Conservation (phyloP, 2,329 filamentous ascomycete species). For the Eutypella sp. region DNA sequence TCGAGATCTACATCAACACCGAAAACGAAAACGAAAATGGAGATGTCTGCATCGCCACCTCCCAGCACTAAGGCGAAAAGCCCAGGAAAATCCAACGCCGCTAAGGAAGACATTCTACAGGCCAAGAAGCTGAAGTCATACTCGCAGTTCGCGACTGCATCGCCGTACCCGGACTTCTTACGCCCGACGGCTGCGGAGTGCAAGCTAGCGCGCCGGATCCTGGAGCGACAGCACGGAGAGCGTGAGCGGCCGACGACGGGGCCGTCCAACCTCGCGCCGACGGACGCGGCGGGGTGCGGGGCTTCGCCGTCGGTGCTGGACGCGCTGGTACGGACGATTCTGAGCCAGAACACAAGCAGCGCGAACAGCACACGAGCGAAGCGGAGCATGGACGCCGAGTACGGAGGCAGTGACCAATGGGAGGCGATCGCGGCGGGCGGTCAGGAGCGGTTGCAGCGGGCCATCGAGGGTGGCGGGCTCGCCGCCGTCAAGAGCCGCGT, state of each 20-base stretch:
- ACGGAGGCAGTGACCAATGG: slow-evolving; percentile 41
- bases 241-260: slow-evolving; percentile 51
- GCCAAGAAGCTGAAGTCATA: slow-evolving; percentile 41
- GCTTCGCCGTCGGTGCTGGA: slow-evolving; percentile 46
- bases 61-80: too few relatives aligned
- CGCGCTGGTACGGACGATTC: slow-evolving; percentile 46
- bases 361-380: slow-evolving; percentile 56
- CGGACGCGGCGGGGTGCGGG: slow-evolving; percentile 59
- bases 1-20: too few relatives aligned
- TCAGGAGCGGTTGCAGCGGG: slow-evolving; percentile 39
- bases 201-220: slow-evolving; percentile 59
- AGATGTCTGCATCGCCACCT: too few relatives aligned
- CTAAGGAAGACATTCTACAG: slow-evolving; percentile 22
- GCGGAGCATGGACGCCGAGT: slow-evolving; percentile 38
- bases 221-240: slow-evolving; percentile 61
- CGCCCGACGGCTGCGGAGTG: slow-evolving; percentile 66
- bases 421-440: slow-evolving; percentile 36
- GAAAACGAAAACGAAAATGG: too few relatives aligned
- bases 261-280: slow-evolving; percentile 49
- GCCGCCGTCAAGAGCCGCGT: slow-evolving; percentile 67
- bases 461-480: slow-evolving; percentile 68
- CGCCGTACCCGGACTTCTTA: slow-evolving; percentile 64
- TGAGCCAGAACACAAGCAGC: slow-evolving; percentile 50
- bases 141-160: slow-evolving; percentile 32
- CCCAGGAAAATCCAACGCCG: slow-evolving; percentile 15